Evolutionary conservation across 2,329 filamentous ascomycete genomes (phyloP), one percentile per base, ranked within the genome.

Genomic region (Fusarium sp.): DNA sequence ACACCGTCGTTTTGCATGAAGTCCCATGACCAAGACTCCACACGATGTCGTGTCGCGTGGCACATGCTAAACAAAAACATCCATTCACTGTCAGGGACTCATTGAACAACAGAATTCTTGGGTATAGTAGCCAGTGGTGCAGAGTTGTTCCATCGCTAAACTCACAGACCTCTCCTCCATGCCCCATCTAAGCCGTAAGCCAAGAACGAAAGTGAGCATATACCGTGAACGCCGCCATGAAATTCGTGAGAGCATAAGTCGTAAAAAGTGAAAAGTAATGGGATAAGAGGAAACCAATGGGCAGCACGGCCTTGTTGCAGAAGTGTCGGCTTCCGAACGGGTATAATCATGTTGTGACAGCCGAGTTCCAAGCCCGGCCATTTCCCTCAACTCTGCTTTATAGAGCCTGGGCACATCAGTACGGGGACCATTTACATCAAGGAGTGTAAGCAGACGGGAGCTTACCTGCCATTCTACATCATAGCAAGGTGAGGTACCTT

Each of bases 21-120:
- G 68, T 62, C 68, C 59, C 64, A 66, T 71, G 68, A 72, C 57
- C 29, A 56, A 52, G 60, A 68, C 68, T 62, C 68, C 68, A 69
- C 68, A 69, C 59, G 34, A 55, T 52, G 67, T 45, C 53, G 42
- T 64, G 40, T 49, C 49, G 62, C 52, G 62, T 66, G 56, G 64
- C 45, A 71, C 63, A 65, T 54, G 58, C 42, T 27, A 22, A 56
- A 40, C 34, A 27, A 42, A 50, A 58, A 57, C 49, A 65, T 32
- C 6, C 18, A 38, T 38, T 38, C 25, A 30, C 49, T 44, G 47
- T 65, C 46, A 51, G 15, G 24, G 47, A 44, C 59, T 40, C 22
- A 44, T 54, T 54, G 27, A 65, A 55, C 51, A 61, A 47, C 27
- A 9, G 27, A 38, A 46, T 55, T 27, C 32, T 32, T 57, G 64